These are phyloP conservation scores for Fusarium luffae DNA, from an alignment of 2,329 filamentous ascomycete species.

Conservation along the genomic window DNA sequence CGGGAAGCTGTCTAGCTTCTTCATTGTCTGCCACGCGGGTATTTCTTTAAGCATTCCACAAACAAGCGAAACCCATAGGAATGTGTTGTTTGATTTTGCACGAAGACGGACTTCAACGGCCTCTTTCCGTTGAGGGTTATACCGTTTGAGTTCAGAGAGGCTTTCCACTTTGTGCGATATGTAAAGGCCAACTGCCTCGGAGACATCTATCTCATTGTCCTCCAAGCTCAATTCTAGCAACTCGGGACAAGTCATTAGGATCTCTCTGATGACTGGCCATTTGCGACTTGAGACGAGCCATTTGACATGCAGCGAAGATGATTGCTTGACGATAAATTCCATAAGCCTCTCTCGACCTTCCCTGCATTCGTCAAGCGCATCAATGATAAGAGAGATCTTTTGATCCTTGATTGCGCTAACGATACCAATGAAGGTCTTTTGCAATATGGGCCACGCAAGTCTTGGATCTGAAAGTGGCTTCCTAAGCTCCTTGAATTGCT, in stretches of 20 bases:
- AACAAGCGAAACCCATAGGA: too few relatives aligned
- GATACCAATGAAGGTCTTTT: fast-evolving
- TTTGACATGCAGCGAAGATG: fast-evolving
- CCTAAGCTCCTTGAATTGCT: fast-evolving
- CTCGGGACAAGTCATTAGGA: fast-evolving
- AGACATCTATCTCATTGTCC: fast-evolving
- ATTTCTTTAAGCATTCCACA: fast-evolving
- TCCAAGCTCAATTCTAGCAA: fast-evolving
- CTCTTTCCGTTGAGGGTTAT: fast-evolving
- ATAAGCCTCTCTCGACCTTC: fast-evolving
- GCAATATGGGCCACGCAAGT: too few relatives aligned
- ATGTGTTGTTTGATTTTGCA: fast-evolving
- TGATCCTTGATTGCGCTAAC: fast-evolving
- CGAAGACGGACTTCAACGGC: fast-evolving
- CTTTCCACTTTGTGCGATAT: too few relatives aligned
- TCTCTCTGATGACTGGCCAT: too few relatives aligned
- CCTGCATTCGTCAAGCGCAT: too few relatives aligned
- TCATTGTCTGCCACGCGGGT: fast-evolving
- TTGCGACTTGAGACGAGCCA: too few relatives aligned
- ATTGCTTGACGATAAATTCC: too few relatives aligned
- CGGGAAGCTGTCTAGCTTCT: fast-evolving
- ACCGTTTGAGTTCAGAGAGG: too few relatives aligned
- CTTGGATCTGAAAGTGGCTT: background rate
- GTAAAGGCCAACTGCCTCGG: too few relatives aligned
- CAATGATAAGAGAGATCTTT: fast-evolving